phyloP scores from a whole-genome alignment of 1,139 yeast genomes.

The Tardiomyces digboiensis region DNA sequence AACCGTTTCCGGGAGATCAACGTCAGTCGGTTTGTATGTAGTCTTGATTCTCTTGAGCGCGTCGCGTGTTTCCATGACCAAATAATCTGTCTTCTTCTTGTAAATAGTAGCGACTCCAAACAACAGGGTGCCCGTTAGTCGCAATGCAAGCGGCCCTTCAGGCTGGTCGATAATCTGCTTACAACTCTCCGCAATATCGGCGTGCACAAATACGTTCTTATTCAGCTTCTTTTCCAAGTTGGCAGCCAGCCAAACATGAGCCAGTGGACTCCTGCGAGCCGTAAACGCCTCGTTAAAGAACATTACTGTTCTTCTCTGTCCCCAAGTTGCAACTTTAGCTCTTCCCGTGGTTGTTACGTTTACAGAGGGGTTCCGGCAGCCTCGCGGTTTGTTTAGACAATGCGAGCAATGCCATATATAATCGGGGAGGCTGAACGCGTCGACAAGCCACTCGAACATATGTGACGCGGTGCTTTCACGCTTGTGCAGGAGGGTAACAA shows the following conservation, averaged over 20 bases:
- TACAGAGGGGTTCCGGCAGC: no score
- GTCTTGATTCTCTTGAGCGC: slow-evolving; percentile 65
- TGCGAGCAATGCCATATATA: no score
- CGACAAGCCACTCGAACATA: no score
- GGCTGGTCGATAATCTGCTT: slow-evolving; percentile 36
- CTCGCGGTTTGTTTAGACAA: no score
- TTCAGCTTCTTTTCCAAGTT: slow-evolving; percentile 75
- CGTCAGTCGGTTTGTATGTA: slow-evolving; percentile 47
- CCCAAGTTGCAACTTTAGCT: no score
- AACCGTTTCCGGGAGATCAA: slow-evolving; percentile 41
- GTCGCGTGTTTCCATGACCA: slow-evolving; percentile 78
- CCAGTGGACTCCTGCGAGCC: slow-evolving; percentile 72
- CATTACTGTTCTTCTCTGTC: no score
- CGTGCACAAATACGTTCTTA: slow-evolving; percentile 62
- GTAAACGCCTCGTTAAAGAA: slow-evolving; percentile 38
- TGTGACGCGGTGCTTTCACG: no score
- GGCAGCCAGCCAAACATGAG: slow-evolving; percentile 92
- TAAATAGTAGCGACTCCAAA: slow-evolving; percentile 87
- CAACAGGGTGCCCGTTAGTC: slow-evolving; percentile 81
- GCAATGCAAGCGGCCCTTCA: slow-evolving; percentile 54
- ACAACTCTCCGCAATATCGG: slow-evolving; percentile 64
- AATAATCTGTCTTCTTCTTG: slow-evolving; percentile 74
- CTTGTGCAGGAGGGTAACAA: no score
- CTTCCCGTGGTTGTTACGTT: no score
- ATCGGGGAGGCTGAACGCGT: no score